Base-by-base conservation (phyloP, 176 grass and related monocot species). In the Zoysia japonica region DNA sequence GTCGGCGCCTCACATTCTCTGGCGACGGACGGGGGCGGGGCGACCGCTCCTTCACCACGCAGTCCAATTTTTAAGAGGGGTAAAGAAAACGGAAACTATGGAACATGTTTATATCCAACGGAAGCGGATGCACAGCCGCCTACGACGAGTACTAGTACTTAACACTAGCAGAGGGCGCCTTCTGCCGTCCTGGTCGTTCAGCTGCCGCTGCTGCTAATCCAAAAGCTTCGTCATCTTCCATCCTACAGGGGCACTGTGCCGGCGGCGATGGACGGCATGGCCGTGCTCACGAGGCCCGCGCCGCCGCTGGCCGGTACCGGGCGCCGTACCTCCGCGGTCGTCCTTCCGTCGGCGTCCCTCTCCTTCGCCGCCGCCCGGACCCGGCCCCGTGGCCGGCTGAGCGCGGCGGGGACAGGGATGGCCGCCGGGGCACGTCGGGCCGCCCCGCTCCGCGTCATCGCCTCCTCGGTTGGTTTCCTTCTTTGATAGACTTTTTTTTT, bases 241-340 rank as follows among this genome's bases (percentile, higher is more conserved):
- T 55, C 15, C 15, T 55, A 55, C 53, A 28, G 15, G 15, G 15
- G 11, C 35, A 5, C 39, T 59, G 71, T 49, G 16, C 15, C 4
- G 45, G 55, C 20, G 55, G 61, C 38, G 47, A 88, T 86, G 85
- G 90, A 92, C 65, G 16, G 66, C 61, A 67, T 56, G 71, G 71
- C 70, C 14, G 71, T 83, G 61, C 82, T 92, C 42, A 75, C 78
- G 47, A 74, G 52, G 64, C 67, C 69, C 9, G 50, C 76, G 11
- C 65, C 59, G 55, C 66, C 87, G 76, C 61, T 82, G 11, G 35
- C 45, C 66, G 69, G 71, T 39, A 6, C 69, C 10, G 2, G 47
- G 39, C 28, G 17, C 57, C 17, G 82, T 61, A 61, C 76, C 68
- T 67, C 87, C 47, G 51, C 49, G 16, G 12, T 64, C 9, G 20